phyloP scores from a whole-genome alignment of 2,329 filamentous ascomycete species.

The Botrytis medusae region DNA sequence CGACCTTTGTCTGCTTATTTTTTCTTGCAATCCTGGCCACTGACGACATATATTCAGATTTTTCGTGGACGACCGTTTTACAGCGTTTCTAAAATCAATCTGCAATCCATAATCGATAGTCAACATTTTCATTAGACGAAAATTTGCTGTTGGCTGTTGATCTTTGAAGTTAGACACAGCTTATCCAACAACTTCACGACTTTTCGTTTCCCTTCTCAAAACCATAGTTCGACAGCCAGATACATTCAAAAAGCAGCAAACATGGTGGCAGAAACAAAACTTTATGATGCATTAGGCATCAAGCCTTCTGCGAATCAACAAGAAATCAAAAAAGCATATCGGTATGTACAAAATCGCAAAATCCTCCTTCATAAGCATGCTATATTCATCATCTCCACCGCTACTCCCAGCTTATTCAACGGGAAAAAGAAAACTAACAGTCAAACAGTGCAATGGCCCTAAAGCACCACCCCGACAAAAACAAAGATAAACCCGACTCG shows the following conservation, averaged over 20 bases:
- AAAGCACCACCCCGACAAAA: conserved; percentile 97
- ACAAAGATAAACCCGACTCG: conserved; percentile 83
- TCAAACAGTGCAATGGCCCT: conserved; percentile 73
- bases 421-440: conserved; percentile 24
- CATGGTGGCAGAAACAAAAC: conserved; percentile 94
- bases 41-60: conserved; percentile 12
- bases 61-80: background rate
- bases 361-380: background rate
- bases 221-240: background rate
- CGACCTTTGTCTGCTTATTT: conserved; percentile 6
- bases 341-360: conserved; percentile 52
- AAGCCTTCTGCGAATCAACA: conserved; percentile 81
- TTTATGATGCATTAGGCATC: conserved; percentile 84
- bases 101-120: background rate
- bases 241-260: conserved; percentile 36
- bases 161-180: background rate
- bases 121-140: background rate
- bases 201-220: background rate
- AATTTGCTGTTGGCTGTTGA: background rate
- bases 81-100: background rate
- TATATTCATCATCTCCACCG: background rate
- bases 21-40: conserved; percentile 8
- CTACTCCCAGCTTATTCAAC: background rate
- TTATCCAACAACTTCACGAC: background rate
- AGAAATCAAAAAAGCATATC: conserved; percentile 95